phyloP scores from a whole-genome alignment of 2,329 filamentous ascomycete genomes.

The Ceratocystis papillata region DNA sequence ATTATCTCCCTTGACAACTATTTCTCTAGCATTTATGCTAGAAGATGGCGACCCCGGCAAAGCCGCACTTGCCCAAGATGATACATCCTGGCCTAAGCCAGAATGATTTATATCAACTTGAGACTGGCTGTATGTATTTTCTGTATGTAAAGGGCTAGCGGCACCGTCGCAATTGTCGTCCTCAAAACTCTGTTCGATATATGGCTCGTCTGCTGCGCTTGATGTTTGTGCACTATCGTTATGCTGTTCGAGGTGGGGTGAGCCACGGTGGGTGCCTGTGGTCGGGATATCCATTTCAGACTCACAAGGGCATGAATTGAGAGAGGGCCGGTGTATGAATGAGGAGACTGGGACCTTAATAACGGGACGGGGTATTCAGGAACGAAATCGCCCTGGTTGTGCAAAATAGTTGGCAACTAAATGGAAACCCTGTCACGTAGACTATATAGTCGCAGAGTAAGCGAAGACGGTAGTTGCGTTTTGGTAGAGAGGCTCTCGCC shows the following conservation, averaged over 20 bases:
- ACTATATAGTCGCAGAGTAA: too few relatives aligned
- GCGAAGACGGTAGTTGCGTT: too few relatives aligned
- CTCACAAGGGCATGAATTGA: background rate
- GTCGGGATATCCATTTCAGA: background rate
- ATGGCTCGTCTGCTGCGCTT: background rate
- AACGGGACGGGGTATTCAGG: too few relatives aligned
- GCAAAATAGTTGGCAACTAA: too few relatives aligned
- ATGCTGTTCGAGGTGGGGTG: background rate
- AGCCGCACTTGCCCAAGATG: background rate
- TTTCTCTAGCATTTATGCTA: background rate
- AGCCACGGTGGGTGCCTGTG: background rate
- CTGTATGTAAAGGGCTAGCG: background rate
- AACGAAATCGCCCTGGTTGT: too few relatives aligned
- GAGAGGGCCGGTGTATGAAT: too few relatives aligned
- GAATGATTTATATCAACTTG: background rate
- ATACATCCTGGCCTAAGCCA: background rate
- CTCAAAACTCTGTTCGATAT: background rate
- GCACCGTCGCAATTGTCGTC: background rate
- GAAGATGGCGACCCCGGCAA: background rate
- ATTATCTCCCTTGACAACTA: background rate
- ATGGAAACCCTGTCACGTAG: too few relatives aligned
- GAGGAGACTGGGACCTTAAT: too few relatives aligned
- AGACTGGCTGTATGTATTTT: slow-evolving; percentile 32
- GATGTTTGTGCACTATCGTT: background rate
- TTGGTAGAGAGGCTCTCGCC: too few relatives aligned